phyloP scores from a whole-genome alignment of 371 early-diverging fungal species.

The Mycotypha africana region DNA sequence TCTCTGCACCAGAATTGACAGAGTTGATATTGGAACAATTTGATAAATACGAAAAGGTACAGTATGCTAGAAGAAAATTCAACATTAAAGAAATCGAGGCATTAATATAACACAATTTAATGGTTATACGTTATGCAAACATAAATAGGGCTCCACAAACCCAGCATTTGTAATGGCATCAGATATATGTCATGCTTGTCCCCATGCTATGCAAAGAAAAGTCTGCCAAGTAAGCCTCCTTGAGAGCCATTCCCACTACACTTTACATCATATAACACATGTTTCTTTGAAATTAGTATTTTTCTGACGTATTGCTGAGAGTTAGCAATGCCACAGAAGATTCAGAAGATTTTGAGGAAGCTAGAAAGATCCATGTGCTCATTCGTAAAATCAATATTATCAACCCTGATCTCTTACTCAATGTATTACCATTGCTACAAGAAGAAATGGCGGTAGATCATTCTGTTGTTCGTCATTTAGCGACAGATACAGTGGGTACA shows the following conservation, averaged over 20 bases:
- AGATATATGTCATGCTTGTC: conserved; percentile 70
- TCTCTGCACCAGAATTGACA: conserved; percentile 70
- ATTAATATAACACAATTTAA: no score
- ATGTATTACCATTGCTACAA: conserved; percentile 92
- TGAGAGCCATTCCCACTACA: no score
- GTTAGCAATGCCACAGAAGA: conserved; percentile 39
- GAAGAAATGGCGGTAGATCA: conserved; percentile 87
- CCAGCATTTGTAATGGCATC: conserved; percentile 76
- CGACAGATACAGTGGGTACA: conserved; percentile 75
- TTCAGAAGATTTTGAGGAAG: conserved; percentile 55
- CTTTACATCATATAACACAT: not conserved
- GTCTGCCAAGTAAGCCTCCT: conserved; percentile 70
- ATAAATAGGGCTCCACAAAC: conserved; percentile 55
- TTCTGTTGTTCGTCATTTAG: conserved; percentile 67
- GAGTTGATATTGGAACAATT: conserved; percentile 80
- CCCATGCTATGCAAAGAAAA: conserved; percentile 84
- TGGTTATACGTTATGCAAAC: no score
- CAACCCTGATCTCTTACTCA: conserved; percentile 75
- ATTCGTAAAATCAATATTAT: conserved; percentile 74
- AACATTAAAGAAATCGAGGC: not conserved
- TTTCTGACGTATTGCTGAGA: conserved; percentile 65
- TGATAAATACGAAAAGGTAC: conserved; percentile 57
- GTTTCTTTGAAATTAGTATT: conserved; percentile 43
- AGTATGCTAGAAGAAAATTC: not conserved
- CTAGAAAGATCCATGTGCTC: conserved; percentile 64